Evolutionary conservation across 192 early-diverging fungal species (phyloP), one percentile per base, ranked within the genome.

Genomic region (Backusella tarrabulga): DNA sequence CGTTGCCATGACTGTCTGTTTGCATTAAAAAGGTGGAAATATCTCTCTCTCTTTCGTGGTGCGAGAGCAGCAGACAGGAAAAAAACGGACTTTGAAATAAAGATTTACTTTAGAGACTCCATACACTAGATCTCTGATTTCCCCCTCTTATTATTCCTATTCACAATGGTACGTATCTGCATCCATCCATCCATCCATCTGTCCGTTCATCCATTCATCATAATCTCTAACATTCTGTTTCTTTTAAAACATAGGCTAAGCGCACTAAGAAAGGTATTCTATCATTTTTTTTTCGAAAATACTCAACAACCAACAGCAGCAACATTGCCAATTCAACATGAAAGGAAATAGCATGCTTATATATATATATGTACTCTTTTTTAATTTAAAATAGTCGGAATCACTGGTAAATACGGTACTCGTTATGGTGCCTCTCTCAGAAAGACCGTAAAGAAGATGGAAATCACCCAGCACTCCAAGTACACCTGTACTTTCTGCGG

Each of bases 401-500:
- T 99, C 88, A 93, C 93, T 88, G 98, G 98, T 85, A 99, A 99
- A 89, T 99, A 99, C 93, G 98, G 98, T 91, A 95, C 95, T 84
- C 96, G 98, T 90, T 99, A 99, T 90, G 98, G 98, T 96, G 96
- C 98, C 80, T 98, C 98, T 73, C 93, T 99, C 83, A 92, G 98
- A 91, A 99, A 99, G 91, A 89, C 90, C 86, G 87, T 89, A 69
- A 97, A 97, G 93, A 97, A 97, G 93, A 97, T 98, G 91, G 98
- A 99, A 93, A 96, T 98, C 86, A 95, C 96, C 84, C 98, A 99
- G 90, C 98, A 99, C 90, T 89, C 93, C 85, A 96, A 96, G 89
- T 99, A 99, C 95, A 97, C 95, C 78, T 99, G 98, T 91, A 93
- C 96, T 78, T 99, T 99, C 97, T 99, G 98, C 88, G 97, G 98